These are phyloP conservation scores for Esteya vermicola DNA, from an alignment of 2,329 filamentous ascomycete genomes.

Conservation along the genomic window DNA sequence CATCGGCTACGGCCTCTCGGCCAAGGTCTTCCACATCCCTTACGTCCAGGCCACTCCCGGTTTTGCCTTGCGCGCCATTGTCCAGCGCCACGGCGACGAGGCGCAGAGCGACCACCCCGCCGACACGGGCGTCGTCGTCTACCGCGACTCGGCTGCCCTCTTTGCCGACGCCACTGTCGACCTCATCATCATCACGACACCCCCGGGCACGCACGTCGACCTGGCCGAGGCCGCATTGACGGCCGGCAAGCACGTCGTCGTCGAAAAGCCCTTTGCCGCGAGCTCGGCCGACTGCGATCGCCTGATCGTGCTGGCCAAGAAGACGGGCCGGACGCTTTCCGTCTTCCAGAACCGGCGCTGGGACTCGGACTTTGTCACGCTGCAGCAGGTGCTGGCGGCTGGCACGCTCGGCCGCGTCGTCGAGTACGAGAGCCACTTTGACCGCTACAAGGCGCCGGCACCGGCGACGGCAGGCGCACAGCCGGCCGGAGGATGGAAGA, in stretches of 20 bases:
- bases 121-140: conserved; percentile 49
- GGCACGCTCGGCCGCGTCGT: conserved; percentile 54
- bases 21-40: conserved; percentile 76
- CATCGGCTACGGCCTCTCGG: conserved; percentile 32
- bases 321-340: conserved; percentile 38
- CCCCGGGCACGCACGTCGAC: conserved; percentile 55
- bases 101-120: conserved; percentile 55
- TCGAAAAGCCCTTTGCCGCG: conserved; percentile 74
- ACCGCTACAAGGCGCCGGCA: conserved; percentile 55
- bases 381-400: conserved; percentile 45
- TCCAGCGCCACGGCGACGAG: conserved; percentile 57
- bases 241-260: conserved; percentile 62
- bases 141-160: conserved; percentile 46
- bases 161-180: conserved; percentile 52
- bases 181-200: conserved; percentile 56
- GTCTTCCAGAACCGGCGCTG: conserved; percentile 69
- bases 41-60: conserved; percentile 52
- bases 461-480: conserved; percentile 45
- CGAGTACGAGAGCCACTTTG: conserved; percentile 71
- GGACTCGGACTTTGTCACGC: conserved; percentile 64
- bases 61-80: conserved; percentile 58
- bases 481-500: conserved; percentile 46
- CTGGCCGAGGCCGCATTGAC: conserved; percentile 51
- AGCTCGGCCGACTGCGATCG: conserved; percentile 52
- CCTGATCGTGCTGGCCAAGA: conserved; percentile 40